A percentile compares a stretch with the other conserved stretches of the same genome.
phyloP scores from a whole-genome alignment of 1,284 basidiomycete genomes.

The Ceratobasidium sp. region DNA sequence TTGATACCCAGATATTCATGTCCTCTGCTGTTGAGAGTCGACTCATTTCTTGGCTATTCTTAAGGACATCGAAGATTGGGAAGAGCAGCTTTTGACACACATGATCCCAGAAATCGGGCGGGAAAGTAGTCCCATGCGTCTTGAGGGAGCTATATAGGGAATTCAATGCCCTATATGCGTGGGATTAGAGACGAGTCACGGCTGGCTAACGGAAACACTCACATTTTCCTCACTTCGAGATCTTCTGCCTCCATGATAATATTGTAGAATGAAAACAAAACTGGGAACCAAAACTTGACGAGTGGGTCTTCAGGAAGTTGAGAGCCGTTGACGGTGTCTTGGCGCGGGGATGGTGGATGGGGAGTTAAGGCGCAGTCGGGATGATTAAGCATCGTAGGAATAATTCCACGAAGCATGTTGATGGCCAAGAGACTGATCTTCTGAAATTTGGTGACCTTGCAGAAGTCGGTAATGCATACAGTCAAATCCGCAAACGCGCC shows the following conservation, averaged over 20 bases:
- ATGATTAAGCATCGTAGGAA: conserved; percentile 90
- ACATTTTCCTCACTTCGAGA: conserved; percentile 96
- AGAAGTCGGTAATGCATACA: conserved; percentile 98
- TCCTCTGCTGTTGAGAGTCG: conserved; percentile 97
- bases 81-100: conserved; percentile 97
- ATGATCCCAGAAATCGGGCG: conserved; percentile 97
- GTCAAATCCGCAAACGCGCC: conserved; percentile 97
- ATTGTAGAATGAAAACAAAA: conserved; percentile 97
- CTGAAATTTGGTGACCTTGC: conserved; percentile 98
- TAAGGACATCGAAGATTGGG: conserved; percentile 97
- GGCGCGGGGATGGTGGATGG: conserved; percentile 50
- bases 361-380: conserved; percentile 80
- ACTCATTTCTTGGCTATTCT: conserved; percentile 90
- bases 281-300: conserved; percentile 97
- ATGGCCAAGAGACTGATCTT: conserved; percentile 97
- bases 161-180: conserved; percentile 83
- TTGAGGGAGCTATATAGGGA: conserved; percentile 96
- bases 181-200: conserved; percentile 36
- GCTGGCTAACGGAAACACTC: conserved; percentile 58
- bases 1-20: conserved; percentile 99
- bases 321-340: conserved; percentile 20
- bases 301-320: conserved; percentile 71
- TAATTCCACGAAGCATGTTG: conserved; percentile 93
- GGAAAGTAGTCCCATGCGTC: conserved; percentile 88
- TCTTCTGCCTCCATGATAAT: conserved; percentile 99